Evolutionary conservation across 1,284 basidiomycete genomes (phyloP).

Genomic region (Neotropicomus parvogracilis): DNA sequence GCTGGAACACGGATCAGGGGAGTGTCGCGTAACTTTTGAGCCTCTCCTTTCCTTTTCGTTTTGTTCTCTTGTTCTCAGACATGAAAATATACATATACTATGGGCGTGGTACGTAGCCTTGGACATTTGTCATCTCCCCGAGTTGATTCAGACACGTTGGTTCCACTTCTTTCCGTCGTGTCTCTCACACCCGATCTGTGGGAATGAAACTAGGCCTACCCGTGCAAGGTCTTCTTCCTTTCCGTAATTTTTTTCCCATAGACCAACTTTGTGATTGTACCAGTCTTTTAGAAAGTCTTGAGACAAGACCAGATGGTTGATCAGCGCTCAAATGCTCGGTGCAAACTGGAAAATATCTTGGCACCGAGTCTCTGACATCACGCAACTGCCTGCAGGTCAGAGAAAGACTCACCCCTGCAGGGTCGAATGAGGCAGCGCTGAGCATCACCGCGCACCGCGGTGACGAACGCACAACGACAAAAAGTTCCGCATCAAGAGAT

Average conservation of each 20-base stretch:
- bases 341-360: no score
- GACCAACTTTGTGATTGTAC: no score
- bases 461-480: no score
- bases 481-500: no score
- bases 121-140: background rate
- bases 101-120: background rate
- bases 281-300: no score
- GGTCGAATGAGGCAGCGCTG: background rate
- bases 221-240: background rate
- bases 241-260: no score
- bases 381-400: slow-evolving; percentile 9
- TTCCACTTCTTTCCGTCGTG: background rate
- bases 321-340: no score
- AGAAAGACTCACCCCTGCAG: background rate
- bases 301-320: no score
- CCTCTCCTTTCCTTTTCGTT: slow-evolving; percentile 8
- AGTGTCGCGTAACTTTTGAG: slow-evolving; percentile 7
- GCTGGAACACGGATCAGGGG: slow-evolving; percentile 15
- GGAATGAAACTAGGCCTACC: background rate
- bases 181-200: background rate
- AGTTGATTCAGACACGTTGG: slow-evolving; percentile 1
- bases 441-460: background rate
- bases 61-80: slow-evolving; percentile 13
- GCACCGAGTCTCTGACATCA: no score
- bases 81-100: slow-evolving; percentile 1